Percentiles rank a stretch among this genome's conserved stretches.
phyloP scores from a whole-genome alignment of 306 rosid genomes.

The Quillaja saponaria region DNA sequence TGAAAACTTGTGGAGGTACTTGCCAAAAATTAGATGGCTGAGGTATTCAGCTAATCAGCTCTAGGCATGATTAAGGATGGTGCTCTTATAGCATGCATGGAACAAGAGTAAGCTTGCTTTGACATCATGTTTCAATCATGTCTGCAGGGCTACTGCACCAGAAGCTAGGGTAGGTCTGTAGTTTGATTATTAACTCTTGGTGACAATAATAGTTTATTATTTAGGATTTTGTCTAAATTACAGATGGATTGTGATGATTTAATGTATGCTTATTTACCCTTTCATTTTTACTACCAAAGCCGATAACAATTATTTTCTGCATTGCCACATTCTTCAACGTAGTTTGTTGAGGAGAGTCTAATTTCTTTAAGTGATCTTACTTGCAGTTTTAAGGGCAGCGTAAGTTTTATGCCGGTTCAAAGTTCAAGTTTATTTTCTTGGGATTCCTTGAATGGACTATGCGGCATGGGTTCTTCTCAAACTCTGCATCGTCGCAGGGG shows the following conservation, averaged over 20 bases:
- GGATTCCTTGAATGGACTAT: constrained; percentile 50
- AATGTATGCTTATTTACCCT: too few relatives aligned
- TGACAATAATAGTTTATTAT: not conserved
- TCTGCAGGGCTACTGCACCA: not conserved
- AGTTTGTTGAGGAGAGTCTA: constrained; percentile 22
- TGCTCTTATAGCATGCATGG: constrained; percentile 6
- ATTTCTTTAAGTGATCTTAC: constrained; percentile 25
- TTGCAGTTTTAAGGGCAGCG: constrained; percentile 59
- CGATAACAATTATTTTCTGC: not conserved
- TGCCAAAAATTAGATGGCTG: too few relatives aligned
- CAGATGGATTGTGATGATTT: too few relatives aligned
- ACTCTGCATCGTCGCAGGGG: constrained; percentile 57
- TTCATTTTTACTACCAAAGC: not conserved
- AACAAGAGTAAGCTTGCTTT: constrained; percentile 3
- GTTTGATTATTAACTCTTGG: constrained; percentile 2
- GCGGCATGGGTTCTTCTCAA: constrained; percentile 45
- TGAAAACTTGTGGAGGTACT: too few relatives aligned
- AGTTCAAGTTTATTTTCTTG: constrained; percentile 63
- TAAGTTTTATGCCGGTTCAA: constrained; percentile 49
- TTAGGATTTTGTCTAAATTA: constrained; percentile 4
- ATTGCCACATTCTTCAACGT: not conserved
- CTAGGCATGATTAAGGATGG: constrained; percentile 18
- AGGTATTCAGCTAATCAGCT: constrained; percentile 18
- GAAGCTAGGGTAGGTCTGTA: constrained; percentile 2
- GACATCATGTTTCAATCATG: constrained; percentile 8